Evolutionary conservation across 805 yeast species (phyloP).

Genomic region (Pichia heedii): DNA sequence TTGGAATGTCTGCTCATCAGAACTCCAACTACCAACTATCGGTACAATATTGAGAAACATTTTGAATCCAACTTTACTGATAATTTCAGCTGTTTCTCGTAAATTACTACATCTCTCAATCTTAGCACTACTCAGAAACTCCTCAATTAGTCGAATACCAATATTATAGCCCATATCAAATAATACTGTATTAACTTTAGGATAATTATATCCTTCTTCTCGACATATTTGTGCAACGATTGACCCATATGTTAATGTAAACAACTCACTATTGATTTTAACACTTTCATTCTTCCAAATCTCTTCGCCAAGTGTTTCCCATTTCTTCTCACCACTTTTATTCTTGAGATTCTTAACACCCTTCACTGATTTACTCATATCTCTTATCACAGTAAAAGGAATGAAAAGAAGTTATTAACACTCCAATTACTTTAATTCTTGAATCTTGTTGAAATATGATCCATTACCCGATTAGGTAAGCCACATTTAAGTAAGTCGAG

Average conservation of each 20-base stretch:
- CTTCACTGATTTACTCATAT: background rate
- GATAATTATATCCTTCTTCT: conserved; percentile 69
- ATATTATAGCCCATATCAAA: conserved; percentile 94
- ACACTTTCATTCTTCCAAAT: conserved; percentile 85
- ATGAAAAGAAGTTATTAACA: background rate
- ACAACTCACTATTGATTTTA: conserved; percentile 85
- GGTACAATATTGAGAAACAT: conserved; percentile 82
- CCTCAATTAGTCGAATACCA: conserved; percentile 86
- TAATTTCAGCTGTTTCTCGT: conserved; percentile 79
- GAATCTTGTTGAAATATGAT: no score
- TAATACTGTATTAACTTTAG: conserved; percentile 71
- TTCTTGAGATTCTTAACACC: conserved; percentile 1
- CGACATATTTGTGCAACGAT: conserved; percentile 85
- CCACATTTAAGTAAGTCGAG: no score
- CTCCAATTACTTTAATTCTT: no score
- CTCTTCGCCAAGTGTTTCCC: conserved; percentile 59
- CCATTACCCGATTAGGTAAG: no score
- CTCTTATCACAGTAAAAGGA: background rate
- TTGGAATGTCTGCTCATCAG: conserved; percentile 66
- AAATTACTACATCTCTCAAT: conserved; percentile 71
- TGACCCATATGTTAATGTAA: conserved; percentile 92
- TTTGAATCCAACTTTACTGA: conserved; percentile 83
- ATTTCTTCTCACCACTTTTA: background rate
- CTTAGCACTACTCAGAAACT: conserved; percentile 83
- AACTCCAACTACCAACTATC: conserved; percentile 54